These are phyloP conservation scores for Backusella morwellensis DNA, from an alignment of 192 early-diverging fungal species.

Conservation along the genomic window DNA sequence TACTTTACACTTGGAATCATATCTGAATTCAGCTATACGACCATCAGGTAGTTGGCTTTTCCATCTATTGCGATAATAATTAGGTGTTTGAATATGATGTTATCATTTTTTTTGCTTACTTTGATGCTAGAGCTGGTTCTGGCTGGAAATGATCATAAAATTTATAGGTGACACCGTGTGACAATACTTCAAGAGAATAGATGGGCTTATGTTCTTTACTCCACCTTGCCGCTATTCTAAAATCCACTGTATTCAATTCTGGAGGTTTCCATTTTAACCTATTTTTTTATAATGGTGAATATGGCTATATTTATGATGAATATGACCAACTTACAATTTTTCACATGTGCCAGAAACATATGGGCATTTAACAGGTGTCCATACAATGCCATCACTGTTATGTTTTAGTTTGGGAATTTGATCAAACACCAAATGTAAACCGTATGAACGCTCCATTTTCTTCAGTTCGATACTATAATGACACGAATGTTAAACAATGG, in stretches of 20 bases:
- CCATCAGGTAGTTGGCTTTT: slow-evolving; percentile 49
- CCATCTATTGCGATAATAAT: slow-evolving; percentile 36
- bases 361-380: slow-evolving; percentile 60
- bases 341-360: slow-evolving; percentile 52
- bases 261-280: slow-evolving; percentile 67
- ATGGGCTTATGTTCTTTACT: slow-evolving; percentile 53
- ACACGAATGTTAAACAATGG: background rate
- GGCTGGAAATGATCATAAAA: slow-evolving; percentile 54
- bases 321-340: slow-evolving; percentile 44
- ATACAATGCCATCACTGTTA: slow-evolving; percentile 70
- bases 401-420: slow-evolving; percentile 63
- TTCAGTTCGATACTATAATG: slow-evolving; percentile 55
- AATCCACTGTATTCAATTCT: slow-evolving; percentile 50
- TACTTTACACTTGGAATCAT: slow-evolving; percentile 48
- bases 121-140: slow-evolving; percentile 37
- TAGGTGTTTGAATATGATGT: too few species aligned
- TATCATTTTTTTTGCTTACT: slow-evolving; percentile 26
- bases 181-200: slow-evolving; percentile 43
- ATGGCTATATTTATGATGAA: background rate
- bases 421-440: slow-evolving; percentile 55
- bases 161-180: slow-evolving; percentile 44
- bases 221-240: slow-evolving; percentile 47
- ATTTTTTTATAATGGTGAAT: background rate
- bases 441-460: slow-evolving; percentile 57
- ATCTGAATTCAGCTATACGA: slow-evolving; percentile 48